phyloP scores from a whole-genome alignment of 2,329 filamentous ascomycete species.

The Fusarium napiforme region DNA sequence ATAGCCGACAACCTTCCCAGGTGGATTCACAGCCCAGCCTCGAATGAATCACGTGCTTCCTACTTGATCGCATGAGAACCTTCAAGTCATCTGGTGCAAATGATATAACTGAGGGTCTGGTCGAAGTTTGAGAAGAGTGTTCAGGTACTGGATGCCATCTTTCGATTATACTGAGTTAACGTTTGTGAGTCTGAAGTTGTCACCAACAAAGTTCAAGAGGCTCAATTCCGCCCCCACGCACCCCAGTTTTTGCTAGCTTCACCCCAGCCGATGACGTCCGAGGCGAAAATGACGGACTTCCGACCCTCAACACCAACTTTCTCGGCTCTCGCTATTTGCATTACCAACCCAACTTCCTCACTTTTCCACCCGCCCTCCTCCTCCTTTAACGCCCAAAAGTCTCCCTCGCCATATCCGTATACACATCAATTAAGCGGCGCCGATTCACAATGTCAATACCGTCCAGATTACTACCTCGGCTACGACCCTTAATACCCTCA shows the following conservation, averaged over 20 bases:
- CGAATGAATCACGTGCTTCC: no score
- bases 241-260: neutral
- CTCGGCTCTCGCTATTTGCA: conserved; percentile 21
- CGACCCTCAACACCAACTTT: conserved; percentile 41
- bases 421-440: neutral
- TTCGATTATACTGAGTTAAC: neutral
- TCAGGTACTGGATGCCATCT: neutral
- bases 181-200: neutral
- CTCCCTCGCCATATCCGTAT: neutral
- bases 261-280: conserved; percentile 49
- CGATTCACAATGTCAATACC: conserved; percentile 46
- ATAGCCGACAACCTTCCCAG: no score
- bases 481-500: conserved; percentile 45
- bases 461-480: conserved; percentile 45
- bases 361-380: neutral
- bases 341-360: conserved; percentile 25
- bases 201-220: neutral
- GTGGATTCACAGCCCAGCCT: no score
- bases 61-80: no score
- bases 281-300: conserved; percentile 45
- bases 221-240: neutral
- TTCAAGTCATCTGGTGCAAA: neutral
- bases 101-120: no score
- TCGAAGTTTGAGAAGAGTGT: neutral
- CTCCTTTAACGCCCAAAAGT: fast-evolving